Evolutionary conservation across 2,329 filamentous ascomycete species (phyloP), one percentile per base, ranked within the genome.

Genomic region (Xylaria sp.): DNA sequence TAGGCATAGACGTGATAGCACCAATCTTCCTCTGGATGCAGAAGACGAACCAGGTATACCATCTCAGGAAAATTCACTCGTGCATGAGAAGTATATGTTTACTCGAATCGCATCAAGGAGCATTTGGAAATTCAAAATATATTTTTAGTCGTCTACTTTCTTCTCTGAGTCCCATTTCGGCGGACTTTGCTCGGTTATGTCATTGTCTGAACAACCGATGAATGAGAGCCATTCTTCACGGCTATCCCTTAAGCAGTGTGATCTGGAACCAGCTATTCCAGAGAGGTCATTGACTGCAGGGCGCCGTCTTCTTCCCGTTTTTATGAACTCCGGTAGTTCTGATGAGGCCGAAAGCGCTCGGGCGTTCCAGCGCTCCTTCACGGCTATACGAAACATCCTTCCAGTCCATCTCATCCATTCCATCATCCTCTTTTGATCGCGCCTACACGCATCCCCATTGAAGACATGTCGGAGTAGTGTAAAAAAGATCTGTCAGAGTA

Each of bases 401-500:
- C 41, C 61, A 12, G 12, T 33, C 61, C 58, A 61, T 33, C 18
- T 63, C 15, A 15, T 36, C 61, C 58, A 64, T 20, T 15, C 25
- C 64, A 64, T 71, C 28, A 67, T 59, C 46, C 70, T 64, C 43
- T 54, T 58, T 58, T 61, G 43, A 43, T 71, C 73, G 65, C 68
- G 18, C 23, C 61, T 64, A 60, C 72, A 75, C 51, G 64, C 68
- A 20, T 63, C 48, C 60, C 57, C 64, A 41, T 64, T 51, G 63
- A 63, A 51, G 64, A 68, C 52, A 58, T 43, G 36, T 28, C 55
- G 43, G 66, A 55, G 64, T 23, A 48, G 56, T 62, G 73, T 76
- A 76, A 76, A 76, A 76, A 76, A 76, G 73, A 65, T 54, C 57
- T 54, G 25, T 48, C 62, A 15, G 31, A 31, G 20, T 64, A 49